Conservation (phyloP, 2,329 filamentous ascomycete species). For the Fusarium globosum region DNA sequence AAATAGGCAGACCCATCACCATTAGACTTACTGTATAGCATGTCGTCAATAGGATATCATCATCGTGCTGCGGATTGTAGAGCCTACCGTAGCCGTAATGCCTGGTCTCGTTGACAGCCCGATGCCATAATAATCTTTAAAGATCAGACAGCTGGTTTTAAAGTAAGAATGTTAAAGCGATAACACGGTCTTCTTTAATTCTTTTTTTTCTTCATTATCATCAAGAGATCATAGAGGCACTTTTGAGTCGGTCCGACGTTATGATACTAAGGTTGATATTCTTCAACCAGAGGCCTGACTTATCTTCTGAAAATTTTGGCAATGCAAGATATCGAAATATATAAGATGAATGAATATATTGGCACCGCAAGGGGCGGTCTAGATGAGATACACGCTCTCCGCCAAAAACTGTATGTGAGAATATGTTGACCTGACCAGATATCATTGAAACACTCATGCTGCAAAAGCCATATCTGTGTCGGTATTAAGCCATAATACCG, state of each 20-base stretch:
- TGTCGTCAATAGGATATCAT: not conserved
- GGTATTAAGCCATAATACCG: conserved; percentile 36
- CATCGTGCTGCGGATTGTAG: not conserved
- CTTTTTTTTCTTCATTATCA: not conserved
- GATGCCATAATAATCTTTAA: not conserved
- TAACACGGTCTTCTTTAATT: not conserved
- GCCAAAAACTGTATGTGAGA: not conserved
- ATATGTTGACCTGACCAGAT: conserved; percentile 15
- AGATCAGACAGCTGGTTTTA: not conserved
- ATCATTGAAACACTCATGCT: conserved; percentile 52
- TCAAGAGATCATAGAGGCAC: not conserved
- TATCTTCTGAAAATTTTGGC: not conserved
- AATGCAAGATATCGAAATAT: not conserved
- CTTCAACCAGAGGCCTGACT: not conserved
- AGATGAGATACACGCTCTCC: not conserved
- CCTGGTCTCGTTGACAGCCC: not conserved
- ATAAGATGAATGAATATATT: not conserved
- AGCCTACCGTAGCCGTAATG: not conserved
- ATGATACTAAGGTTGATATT: not conserved
- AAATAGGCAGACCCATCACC: not conserved
- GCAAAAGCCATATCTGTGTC: conserved; percentile 42
- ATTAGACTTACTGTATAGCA: not conserved
- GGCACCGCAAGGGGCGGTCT: fast-evolving
- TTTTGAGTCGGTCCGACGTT: not conserved
- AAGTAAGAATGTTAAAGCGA: not conserved